Base-by-base conservation (phyloP, 2,329 filamentous ascomycete genomes). In the Epichloe aotearoae region DNA sequence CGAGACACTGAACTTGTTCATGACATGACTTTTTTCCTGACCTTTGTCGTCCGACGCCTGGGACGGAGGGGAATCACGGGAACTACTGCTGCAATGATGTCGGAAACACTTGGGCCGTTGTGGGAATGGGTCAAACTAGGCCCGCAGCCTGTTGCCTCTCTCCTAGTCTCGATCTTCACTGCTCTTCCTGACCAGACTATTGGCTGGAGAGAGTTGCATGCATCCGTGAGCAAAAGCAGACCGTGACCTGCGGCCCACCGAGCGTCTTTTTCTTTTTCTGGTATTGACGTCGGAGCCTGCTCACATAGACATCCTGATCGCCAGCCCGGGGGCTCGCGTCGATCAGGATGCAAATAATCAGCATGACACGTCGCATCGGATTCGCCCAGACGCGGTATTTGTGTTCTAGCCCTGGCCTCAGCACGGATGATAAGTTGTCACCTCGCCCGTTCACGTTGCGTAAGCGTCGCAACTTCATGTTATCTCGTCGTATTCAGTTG, bases 211-310 rank as follows among this genome's bases (percentile, higher is more conserved):
- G 40, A 19, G 47, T 58, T 52, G 46, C 54, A 55, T 57, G 48
- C 54, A 55, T 57, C 53, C 56, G 58, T 62, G 45, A 50, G 50
- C 52, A 59, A 52, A 53, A 23, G 15, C 4, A 33, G 12, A 34
- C 36, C 39, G 38, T 52, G 50, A 50, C 46, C 51, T 42, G 38
- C 26, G 49, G 44, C 38, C 46, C 46, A 51, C 39, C 37, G 34
- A 48, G 47, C 44, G 6, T 36, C 34, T 34, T 46, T 19, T 20
- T 46, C 33, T 37, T 46, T 19, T 20, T 46, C 33, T 37, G 12
- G 7, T 37, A 19, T 37, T 46, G 17, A 36, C 11, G n/a, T 20
- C 17, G 36, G 36, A 45, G 42, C 23, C 46, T 17, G n/a, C 17
- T 38, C 36, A 38, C 36, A 14, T 38, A 38, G 36, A 38, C 36